phyloP scores from a whole-genome alignment of 306 rosid species.

The Quercus suber region DNA sequence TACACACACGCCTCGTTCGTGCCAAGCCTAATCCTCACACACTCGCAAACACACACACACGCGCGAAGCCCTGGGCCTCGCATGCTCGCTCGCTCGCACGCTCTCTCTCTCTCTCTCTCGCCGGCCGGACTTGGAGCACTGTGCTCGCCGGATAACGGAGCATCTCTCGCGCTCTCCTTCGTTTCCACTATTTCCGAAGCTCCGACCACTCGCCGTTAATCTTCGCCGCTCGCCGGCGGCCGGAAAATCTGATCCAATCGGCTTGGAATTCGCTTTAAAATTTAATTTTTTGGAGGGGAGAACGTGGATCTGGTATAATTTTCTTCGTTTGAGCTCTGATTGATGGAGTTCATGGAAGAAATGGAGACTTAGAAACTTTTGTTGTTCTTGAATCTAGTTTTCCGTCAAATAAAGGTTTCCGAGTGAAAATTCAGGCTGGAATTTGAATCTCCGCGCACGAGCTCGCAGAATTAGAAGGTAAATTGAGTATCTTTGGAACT shows the following conservation, averaged over 20 bases:
- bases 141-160: constrained; percentile 19
- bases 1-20: constrained; percentile 59
- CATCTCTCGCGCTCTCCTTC: not conserved
- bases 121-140: constrained; percentile 36
- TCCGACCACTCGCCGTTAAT: not conserved
- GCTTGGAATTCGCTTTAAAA: not conserved
- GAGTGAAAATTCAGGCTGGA: not conserved
- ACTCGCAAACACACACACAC: constrained; percentile 58
- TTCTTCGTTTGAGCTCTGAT: constrained; percentile 5
- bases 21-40: constrained; percentile 36
- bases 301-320: constrained; percentile 23
- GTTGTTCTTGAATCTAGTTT: not conserved
- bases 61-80: constrained; percentile 47
- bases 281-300: constrained; percentile 12
- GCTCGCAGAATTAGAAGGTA: not conserved
- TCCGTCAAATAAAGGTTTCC: not conserved
- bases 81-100: constrained; percentile 79
- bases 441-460: not conserved
- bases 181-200: not conserved
- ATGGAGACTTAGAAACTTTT: not conserved
- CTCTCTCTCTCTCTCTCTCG: constrained; percentile 15
- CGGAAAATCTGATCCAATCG: constrained; percentile 19
- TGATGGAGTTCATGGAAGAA: constrained; percentile 19
- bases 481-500: not conserved
- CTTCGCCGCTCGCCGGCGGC: constrained; percentile 34